Percentiles rank a stretch among this genome's conserved stretches.
Conservation (phyloP, 768 basidiomycete genomes). For the Kwoniella sp. region DNA sequence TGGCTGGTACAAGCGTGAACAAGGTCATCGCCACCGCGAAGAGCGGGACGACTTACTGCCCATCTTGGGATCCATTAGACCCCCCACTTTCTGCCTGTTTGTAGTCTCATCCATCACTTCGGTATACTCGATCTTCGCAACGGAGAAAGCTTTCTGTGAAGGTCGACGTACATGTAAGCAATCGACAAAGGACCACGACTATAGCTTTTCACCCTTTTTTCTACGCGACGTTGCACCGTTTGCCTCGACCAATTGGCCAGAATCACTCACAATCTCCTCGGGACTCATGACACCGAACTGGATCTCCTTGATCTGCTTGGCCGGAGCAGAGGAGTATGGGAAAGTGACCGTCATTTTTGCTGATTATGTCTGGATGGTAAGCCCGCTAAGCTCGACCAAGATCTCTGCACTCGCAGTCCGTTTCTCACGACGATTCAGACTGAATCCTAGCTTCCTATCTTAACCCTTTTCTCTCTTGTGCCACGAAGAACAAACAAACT, state of each 20-base stretch:
- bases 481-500: neutral
- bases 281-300: conserved; percentile 98
- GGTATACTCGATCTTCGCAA: conserved; percentile 96
- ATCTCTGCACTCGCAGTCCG: neutral
- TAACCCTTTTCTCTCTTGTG: neutral
- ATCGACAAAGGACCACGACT: neutral
- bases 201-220: no score
- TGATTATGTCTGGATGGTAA: neutral
- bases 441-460: neutral
- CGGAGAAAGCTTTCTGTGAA: conserved; percentile 92
- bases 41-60: conserved; percentile 62
- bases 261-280: conserved; percentile 85
- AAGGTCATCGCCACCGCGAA: conserved; percentile 10
- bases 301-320: conserved; percentile 94
- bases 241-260: no score
- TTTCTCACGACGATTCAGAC: neutral
- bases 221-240: neutral
- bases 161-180: conserved; percentile 30
- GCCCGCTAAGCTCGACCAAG: neutral
- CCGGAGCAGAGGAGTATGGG: conserved; percentile 84
- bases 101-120: conserved; percentile 97
- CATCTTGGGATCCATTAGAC: conserved; percentile 97
- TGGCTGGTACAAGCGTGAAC: conserved; percentile 36
- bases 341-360: conserved; percentile 51
- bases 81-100: conserved; percentile 85